Evolutionary conservation across 495 filamentous ascomycete genomes (phyloP).

Genomic region (Staphylotrichum longicolle): DNA sequence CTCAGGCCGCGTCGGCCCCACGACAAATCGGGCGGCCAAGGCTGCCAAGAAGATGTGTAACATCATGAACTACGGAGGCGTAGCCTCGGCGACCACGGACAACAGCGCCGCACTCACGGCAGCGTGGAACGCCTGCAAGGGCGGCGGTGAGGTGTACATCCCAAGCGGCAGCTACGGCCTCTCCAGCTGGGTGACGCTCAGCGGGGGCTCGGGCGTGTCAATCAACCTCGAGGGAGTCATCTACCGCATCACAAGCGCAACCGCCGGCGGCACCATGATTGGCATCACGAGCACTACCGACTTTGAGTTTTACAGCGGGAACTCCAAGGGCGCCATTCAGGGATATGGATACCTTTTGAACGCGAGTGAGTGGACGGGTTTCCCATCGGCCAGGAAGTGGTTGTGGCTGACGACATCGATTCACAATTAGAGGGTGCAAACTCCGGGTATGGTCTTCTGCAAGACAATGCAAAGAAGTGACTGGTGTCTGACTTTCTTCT

Average conservation of each 20-base stretch:
- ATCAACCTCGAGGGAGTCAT: constrained; percentile 1
- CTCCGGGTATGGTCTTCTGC: not conserved
- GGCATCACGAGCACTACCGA: not conserved
- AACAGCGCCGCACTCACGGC: not conserved
- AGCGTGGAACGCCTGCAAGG: not conserved
- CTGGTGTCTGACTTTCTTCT: not conserved
- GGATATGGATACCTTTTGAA: not conserved
- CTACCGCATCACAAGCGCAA: constrained; percentile 1
- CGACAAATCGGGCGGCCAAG: not conserved
- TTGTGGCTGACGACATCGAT: not conserved
- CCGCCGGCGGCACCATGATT: not conserved
- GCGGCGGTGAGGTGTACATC: not conserved
- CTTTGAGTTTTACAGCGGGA: constrained; percentile 1
- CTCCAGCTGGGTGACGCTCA: not conserved
- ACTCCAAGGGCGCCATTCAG: not conserved
- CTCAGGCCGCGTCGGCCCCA: not conserved
- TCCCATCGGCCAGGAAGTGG: not conserved
- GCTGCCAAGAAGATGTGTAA: not conserved
- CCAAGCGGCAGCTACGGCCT: not conserved
- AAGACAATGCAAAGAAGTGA: too few relatives aligned
- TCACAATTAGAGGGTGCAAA: not conserved
- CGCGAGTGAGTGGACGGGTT: not conserved
- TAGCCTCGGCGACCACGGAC: not conserved
- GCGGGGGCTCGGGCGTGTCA: not conserved
- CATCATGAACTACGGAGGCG: not conserved